Evolutionary conservation across 306 rosid species (phyloP), one percentile per base, ranked within the genome.

Genomic region (Lupinus albus): DNA sequence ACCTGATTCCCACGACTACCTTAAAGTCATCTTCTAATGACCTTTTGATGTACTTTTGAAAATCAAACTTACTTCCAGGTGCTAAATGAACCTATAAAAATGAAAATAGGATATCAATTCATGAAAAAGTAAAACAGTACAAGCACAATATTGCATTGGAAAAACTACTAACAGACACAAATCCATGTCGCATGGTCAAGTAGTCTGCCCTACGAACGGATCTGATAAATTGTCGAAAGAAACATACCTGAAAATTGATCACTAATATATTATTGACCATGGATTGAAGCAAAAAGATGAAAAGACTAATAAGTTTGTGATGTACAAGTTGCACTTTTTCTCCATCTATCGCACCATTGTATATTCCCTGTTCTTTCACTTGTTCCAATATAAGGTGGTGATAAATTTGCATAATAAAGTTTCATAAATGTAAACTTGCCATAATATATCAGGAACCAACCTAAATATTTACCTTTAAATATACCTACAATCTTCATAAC

Each of bases 1-100:
- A 89, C 98, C 88, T 89, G 87, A 93, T 93, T 84, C 94, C 96
- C 59, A 93, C 98, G 21, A 93, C 98, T 59, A 88, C 94, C 88
- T 93, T 93, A 54, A 93, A 93, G 82, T 93, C 98, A 72, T 93
- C 98, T 83, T 93, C 98, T 77, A 93, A 66, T 44, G 98, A 93
- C 68, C 94, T 88, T 76, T 86, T 89, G 80, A 93, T 93, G 64
- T 93, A 93, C 41, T 93, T 93, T 64, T 93, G 98, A 75, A 93
- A 93, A 81, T 93, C 84, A 72, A 93, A 93, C 76, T 88, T 93
- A 76, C 97, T 89, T 64, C 97, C 96, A 2, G 98, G 94, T 46
- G 95, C 89, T 76, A 93, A 86, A 79, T 93, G 98, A 21, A 93
- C 98, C 98, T 93, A 73, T 28, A 75, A 58, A 18, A 54, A 14